These are phyloP conservation scores for Allium sativum DNA, from an alignment of 106 monocot species.

Conservation along the genomic window DNA sequence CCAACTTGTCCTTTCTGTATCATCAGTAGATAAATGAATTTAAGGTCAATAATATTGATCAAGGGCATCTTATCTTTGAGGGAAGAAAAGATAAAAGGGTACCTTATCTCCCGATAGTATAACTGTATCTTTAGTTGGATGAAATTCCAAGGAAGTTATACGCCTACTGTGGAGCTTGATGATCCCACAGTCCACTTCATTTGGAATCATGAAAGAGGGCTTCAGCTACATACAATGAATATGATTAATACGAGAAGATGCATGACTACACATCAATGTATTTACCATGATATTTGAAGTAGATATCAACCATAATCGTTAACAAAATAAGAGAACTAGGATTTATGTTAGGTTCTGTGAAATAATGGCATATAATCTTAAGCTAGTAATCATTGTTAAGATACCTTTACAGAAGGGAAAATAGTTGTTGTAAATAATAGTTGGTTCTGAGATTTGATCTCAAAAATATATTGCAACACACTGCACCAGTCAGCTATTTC, in stretches of 20 bases:
- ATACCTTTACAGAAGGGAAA: no score
- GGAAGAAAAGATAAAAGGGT: not conserved
- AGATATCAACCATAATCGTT: not conserved
- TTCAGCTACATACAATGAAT: slow-evolving; percentile 38
- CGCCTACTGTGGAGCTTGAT: slow-evolving; percentile 77
- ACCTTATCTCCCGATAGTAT: slow-evolving; percentile 95
- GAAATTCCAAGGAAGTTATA: slow-evolving; percentile 83
- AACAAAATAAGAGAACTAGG: not conserved
- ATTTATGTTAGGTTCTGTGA: no score
- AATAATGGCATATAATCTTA: no score
- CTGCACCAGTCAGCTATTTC: no score
- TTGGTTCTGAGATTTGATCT: no score
- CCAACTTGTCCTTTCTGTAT: slow-evolving; percentile 84
- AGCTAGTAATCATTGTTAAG: no score
- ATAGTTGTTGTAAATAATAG: no score
- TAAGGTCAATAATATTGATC: slow-evolving; percentile 1
- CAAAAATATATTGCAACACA: no score
- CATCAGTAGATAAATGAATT: not conserved
- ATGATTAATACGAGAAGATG: not conserved
- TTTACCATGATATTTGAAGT: not conserved
- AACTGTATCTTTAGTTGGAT: slow-evolving; percentile 55
- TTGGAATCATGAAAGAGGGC: slow-evolving; percentile 58
- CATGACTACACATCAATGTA: not conserved
- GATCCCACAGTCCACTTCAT: slow-evolving; percentile 66
- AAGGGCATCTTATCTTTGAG: not conserved